phyloP scores from a whole-genome alignment of 805 yeast species.

The Candida sanyiensis region DNA sequence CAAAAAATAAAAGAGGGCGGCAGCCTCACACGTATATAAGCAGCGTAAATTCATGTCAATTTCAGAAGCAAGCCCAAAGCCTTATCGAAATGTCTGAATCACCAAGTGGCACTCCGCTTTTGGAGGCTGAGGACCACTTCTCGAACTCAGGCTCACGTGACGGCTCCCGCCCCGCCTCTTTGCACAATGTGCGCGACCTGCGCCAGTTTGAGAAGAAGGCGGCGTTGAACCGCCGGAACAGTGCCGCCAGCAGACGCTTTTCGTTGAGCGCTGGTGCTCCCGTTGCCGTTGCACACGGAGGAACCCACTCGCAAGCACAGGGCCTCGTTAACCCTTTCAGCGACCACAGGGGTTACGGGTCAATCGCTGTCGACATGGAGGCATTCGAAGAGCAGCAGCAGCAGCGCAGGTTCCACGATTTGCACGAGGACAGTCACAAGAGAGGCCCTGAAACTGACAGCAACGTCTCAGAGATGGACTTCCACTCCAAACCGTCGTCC shows the following conservation, averaged over 20 bases:
- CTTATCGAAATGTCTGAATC: conserved; percentile 7
- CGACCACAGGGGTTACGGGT: conserved; percentile 8
- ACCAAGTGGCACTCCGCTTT: conserved; percentile 7
- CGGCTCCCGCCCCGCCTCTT: conserved; percentile 1
- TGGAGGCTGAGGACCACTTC: not conserved
- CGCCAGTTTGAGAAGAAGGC: conserved; percentile 7
- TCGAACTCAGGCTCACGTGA: not conserved
- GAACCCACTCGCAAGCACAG: not conserved
- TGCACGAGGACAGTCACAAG: conserved; percentile 4
- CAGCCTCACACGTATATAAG: too few species aligned
- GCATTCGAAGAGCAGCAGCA: conserved; percentile 5
- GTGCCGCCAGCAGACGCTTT: conserved; percentile 4
- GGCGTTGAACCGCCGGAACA: not conserved
- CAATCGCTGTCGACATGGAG: conserved; percentile 7
- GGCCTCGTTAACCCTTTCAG: not conserved
- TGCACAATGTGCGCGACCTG: conserved; percentile 9
- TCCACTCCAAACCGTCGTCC: conserved; percentile 38
- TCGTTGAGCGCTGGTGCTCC: conserved; percentile 1
- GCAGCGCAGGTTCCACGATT: conserved; percentile 1
- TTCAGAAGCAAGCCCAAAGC: too few species aligned
- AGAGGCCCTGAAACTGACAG: conserved; percentile 5
- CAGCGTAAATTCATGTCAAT: not conserved
- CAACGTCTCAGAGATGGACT: conserved; percentile 25
- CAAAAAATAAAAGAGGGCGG: not conserved
- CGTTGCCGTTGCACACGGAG: not conserved